These are phyloP conservation scores for Lippia alba DNA, from an alignment of 305 asterid species.

Conservation along the genomic window DNA sequence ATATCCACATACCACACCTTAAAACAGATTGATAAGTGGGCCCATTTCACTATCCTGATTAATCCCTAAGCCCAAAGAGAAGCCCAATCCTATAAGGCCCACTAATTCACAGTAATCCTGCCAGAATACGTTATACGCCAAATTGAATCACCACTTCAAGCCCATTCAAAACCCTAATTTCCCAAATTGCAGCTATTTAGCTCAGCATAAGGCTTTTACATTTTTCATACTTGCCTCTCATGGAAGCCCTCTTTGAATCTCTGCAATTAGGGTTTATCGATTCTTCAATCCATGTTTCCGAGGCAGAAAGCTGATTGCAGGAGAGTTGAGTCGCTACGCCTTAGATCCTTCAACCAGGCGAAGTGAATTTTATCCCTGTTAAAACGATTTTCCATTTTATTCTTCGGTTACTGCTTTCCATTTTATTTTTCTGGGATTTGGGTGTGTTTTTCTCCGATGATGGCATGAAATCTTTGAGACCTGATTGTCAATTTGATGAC, in stretches of 20 bases:
- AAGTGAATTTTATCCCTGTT: not conserved
- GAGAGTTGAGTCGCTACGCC: constrained; percentile 22
- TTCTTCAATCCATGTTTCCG: not conserved
- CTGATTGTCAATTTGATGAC: constrained; percentile 71
- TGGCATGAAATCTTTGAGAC: constrained; percentile 59
- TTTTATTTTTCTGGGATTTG: not conserved
- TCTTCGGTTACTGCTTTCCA: not conserved
- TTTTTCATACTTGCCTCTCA: not conserved
- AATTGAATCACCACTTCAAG: not conserved
- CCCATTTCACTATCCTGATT: no score
- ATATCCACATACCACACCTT: no score
- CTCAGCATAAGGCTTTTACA: not conserved
- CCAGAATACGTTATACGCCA: not conserved
- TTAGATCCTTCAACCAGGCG: not conserved
- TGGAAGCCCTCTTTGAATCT: not conserved
- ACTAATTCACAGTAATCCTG: not conserved
- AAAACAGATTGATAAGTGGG: no score
- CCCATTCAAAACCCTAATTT: constrained; percentile 10
- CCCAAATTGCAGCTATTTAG: constrained; percentile 20
- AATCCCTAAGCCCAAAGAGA: no score
- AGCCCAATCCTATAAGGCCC: constrained; percentile 1
- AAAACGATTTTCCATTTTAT: not conserved
- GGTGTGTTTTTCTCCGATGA: constrained; percentile 17
- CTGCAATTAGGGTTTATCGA: not conserved
- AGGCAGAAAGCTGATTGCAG: not conserved